Conservation (phyloP, 768 basidiomycete genomes). For the Harrya chromipes region DNA sequence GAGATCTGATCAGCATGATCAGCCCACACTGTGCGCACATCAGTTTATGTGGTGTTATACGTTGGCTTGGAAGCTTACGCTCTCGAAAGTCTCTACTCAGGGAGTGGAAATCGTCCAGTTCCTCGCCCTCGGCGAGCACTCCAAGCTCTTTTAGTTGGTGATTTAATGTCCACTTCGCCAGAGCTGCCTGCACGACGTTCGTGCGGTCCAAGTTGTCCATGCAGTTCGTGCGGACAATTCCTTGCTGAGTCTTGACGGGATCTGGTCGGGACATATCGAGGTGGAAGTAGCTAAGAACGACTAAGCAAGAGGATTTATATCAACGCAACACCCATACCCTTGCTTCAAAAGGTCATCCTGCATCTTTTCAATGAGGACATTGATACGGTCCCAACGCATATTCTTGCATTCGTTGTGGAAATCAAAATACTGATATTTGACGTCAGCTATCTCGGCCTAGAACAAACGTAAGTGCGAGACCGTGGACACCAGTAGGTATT, state of each 20-base stretch:
- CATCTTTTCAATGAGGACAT: conserved; percentile 72
- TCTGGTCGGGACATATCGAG: conserved; percentile 46
- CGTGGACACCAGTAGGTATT: neutral
- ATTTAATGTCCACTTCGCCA: conserved; percentile 84
- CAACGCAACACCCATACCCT: conserved; percentile 43
- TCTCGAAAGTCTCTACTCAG: conserved; percentile 85
- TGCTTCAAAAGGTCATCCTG: conserved; percentile 65
- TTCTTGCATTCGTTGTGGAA: conserved; percentile 94
- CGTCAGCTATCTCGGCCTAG: conserved; percentile 61
- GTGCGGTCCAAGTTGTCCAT: conserved; percentile 98
- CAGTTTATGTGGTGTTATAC: conserved; percentile 4
- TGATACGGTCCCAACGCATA: conserved; percentile 94
- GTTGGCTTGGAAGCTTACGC: conserved; percentile 48
- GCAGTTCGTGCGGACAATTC: conserved; percentile 90
- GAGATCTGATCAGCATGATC: conserved; percentile 93
- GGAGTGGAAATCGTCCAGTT: conserved; percentile 77
- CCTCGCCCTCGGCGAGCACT: conserved; percentile 65
- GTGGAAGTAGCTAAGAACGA: conserved; percentile 67
- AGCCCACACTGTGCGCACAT: conserved; percentile 76
- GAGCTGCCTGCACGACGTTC: conserved; percentile 90
- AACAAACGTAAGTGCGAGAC: neutral
- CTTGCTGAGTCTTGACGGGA: conserved; percentile 62
- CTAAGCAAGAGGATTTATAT: conserved; percentile 6
- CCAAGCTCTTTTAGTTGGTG: conserved; percentile 72
- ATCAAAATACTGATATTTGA: conserved; percentile 93